Evolutionary conservation across 768 basidiomycete species (phyloP), one percentile per base, ranked within the genome.

Genomic region (Calocybe indica): DNA sequence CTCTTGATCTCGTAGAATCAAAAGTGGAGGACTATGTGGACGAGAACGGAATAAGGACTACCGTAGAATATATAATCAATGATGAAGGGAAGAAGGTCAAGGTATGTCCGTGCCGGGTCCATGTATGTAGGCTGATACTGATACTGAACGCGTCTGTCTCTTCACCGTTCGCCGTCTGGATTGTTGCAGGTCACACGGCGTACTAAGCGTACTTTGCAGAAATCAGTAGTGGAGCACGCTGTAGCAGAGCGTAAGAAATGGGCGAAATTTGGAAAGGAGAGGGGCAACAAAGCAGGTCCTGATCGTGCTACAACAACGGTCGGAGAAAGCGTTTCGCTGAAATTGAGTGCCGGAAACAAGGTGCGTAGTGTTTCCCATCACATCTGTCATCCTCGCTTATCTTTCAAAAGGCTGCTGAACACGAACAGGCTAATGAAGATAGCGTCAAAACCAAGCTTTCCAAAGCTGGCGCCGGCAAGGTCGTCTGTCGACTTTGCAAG

Each of bases 21-120:
- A 82, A 75, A 73, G 68, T 69, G 54, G 78, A 86, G 56, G 87
- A 92, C 58, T 85, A 74, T 49, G 73, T 86, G 38, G 88, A 92
- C 55, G 86, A 88, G 51, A 87, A 93, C 55, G 95, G 95, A 1
- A 76, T 97, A 55, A 78, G 88, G 13, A 86, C 86, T n/a, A 85
- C 82, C 0, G 73, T 89, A 40, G 91, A 92, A 60, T 92, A 87
- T 65, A 73, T 74, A 28, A 64, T 88, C 45, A 93, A 97, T 56
- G 95, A 98, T 32, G 85, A 94, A 29, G 95, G 92, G 6, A 92
- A 93, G 70, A 92, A 88, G 63, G 82, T 98, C 63, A 99, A 98
- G 74, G 93, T 89, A 54, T 36, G 72, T 46, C 2, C 4, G 2
- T 22, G 22, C 22, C 4, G 22, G 22, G 22, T 22, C 22, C 22